Evolutionary conservation across 768 basidiomycete species (phyloP).

Genomic region (Leccinum subtestaceum): DNA sequence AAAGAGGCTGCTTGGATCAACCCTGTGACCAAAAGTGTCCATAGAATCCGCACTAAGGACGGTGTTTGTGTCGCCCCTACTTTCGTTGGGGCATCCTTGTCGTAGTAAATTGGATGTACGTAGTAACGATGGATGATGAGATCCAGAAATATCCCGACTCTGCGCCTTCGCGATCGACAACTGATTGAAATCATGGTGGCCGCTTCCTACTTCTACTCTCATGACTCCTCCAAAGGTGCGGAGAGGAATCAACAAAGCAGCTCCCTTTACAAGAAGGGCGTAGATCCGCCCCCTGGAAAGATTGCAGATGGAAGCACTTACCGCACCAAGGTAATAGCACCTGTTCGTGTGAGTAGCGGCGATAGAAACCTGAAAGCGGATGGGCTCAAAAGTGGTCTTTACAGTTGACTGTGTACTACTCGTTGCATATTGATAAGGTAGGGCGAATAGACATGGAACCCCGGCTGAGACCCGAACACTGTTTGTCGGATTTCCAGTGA

Average conservation of each 20-base stretch:
- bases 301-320: constrained; percentile 54
- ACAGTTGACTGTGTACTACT: background rate
- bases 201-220: constrained; percentile 43
- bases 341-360: no score
- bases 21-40: constrained; percentile 70
- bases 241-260: constrained; percentile 63
- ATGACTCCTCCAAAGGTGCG: constrained; percentile 43
- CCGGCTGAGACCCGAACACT: constrained; percentile 12
- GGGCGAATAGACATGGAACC: background rate
- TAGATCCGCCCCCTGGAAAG: constrained; percentile 61
- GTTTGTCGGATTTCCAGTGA: constrained; percentile 11
- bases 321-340: constrained; percentile 61
- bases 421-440: background rate
- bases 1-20: constrained; percentile 87
- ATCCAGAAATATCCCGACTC: background rate
- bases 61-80: constrained; percentile 81
- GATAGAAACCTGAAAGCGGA: constrained; percentile 32
- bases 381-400: constrained; percentile 4
- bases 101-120: constrained; percentile 44
- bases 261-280: constrained; percentile 71
- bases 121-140: background rate
- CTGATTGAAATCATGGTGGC: no score
- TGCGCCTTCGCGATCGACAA: no score
- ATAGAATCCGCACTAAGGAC: constrained; percentile 82
- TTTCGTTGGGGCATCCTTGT: constrained; percentile 88